Conservation (phyloP, 257 asterid genomes). For the Ocimum tenuiflorum region DNA sequence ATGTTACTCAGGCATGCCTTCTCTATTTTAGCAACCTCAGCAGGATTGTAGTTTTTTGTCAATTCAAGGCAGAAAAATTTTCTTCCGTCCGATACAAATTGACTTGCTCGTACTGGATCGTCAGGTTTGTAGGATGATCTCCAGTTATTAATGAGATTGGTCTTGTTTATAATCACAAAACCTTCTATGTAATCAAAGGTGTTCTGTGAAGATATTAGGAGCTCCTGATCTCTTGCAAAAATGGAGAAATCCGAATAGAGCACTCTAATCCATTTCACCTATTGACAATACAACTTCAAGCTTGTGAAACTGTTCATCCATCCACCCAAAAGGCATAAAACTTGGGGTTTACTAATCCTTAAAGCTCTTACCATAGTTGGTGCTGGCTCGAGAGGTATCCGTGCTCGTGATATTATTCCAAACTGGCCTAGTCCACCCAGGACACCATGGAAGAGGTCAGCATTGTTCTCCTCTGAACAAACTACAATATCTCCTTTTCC, state of each 20-base stretch:
- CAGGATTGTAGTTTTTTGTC: conserved; percentile 52
- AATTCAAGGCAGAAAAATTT: conserved; percentile 72
- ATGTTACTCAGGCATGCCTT: conserved; percentile 26
- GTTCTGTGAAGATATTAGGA: conserved; percentile 43
- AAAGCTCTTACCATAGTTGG: conserved; percentile 57
- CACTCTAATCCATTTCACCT: conserved; percentile 88
- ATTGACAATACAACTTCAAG: conserved; percentile 6
- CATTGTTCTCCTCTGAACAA: conserved; percentile 67
- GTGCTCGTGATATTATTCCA: conserved; percentile 72
- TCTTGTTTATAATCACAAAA: conserved; percentile 58
- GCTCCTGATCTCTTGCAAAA: conserved; percentile 68
- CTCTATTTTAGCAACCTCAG: conserved; percentile 26
- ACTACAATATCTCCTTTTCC: conserved; percentile 70
- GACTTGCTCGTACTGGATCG: conserved; percentile 55
- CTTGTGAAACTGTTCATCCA: background rate
- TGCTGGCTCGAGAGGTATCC: conserved; percentile 74
- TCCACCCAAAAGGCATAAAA: background rate
- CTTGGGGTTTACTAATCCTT: background rate
- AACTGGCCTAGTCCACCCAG: conserved; percentile 92
- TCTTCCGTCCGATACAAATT: conserved; percentile 63
- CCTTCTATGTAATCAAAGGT: conserved; percentile 85
- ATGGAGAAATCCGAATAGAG: conserved; percentile 65
- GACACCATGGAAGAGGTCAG: conserved; percentile 72
- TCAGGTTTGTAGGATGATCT: conserved; percentile 59
- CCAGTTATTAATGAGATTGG: conserved; percentile 63